These are phyloP conservation scores for Diaporthe aspalathi DNA, from an alignment of 2,329 filamentous ascomycete genomes.

Conservation along the genomic window DNA sequence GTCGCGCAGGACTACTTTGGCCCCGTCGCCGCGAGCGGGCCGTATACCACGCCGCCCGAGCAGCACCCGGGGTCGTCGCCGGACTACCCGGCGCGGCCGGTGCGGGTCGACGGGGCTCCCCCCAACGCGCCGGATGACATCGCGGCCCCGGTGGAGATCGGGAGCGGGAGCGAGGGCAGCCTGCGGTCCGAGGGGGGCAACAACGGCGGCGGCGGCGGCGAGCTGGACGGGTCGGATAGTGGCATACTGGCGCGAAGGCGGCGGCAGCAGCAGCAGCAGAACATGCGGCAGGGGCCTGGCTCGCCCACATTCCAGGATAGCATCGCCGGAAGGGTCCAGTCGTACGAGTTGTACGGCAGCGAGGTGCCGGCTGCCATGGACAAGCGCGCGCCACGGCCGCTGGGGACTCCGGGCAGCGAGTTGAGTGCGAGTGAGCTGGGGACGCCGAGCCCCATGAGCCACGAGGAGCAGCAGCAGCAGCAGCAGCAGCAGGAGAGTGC, in stretches of 20 bases:
- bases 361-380: not conserved
- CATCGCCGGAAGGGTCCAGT: slow-evolving; percentile 54
- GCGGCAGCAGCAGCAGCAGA: slow-evolving; percentile 37
- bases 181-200: too few species aligned
- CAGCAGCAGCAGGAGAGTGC: not conserved
- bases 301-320: slow-evolving; percentile 41
- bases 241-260: slow-evolving; percentile 32
- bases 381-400: slow-evolving; percentile 28
- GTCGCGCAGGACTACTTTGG: slow-evolving; percentile 43
- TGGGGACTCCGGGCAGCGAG: slow-evolving; percentile 37
- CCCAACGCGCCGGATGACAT: slow-evolving; percentile 64
- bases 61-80: slow-evolving; percentile 44
- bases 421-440: slow-evolving; percentile 33
- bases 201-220: not conserved
- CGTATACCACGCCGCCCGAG: slow-evolving; percentile 52
- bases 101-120: slow-evolving; percentile 53
- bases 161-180: slow-evolving; percentile 45
- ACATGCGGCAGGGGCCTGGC: slow-evolving; percentile 39
- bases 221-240: slow-evolving; percentile 17
- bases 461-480: slow-evolving; percentile 21
- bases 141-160: slow-evolving; percentile 65
- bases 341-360: slow-evolving; percentile 61
- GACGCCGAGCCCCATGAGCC: slow-evolving; percentile 36
- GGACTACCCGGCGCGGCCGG: slow-evolving; percentile 44
- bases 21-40: slow-evolving; percentile 49